phyloP scores from a whole-genome alignment of 73 alveolate genomes.

The Paramecium tetraurelia region DNA sequence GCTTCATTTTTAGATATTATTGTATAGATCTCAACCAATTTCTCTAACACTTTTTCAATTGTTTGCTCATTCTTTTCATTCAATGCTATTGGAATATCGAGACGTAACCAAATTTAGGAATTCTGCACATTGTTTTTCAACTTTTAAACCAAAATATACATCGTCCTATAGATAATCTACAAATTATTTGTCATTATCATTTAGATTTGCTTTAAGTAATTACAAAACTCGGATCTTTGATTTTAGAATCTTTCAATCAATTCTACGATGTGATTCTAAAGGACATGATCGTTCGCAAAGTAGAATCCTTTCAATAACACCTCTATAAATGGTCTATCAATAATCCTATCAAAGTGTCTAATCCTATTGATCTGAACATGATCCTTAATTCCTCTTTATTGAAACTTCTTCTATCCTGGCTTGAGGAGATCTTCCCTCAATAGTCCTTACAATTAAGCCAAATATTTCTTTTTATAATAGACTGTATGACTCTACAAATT shows the following conservation, averaged over 20 bases:
- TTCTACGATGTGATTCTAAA: not conserved
- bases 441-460: not conserved
- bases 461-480: not conserved
- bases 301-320: slow-evolving; percentile 17
- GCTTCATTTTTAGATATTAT: not conserved
- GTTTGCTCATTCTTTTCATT: slow-evolving; percentile 29
- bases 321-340: slow-evolving; percentile 27
- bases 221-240: not conserved
- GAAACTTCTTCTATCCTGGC: not conserved
- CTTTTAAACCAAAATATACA: not conserved
- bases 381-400: not conserved
- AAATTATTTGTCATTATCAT: not conserved
- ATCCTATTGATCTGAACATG: not conserved
- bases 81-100: not conserved
- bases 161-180: not conserved
- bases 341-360: slow-evolving; percentile 26
- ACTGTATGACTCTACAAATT: not conserved
- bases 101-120: not conserved
- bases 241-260: slow-evolving; percentile 4
- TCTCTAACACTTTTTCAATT: slow-evolving; percentile 5
- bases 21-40: not conserved
- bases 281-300: not conserved
- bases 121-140: not conserved
- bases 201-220: not conserved
- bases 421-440: slow-evolving; percentile 4